phyloP scores from a whole-genome alignment of 495 filamentous ascomycete genomes.

The Bathelium albidoporum region DNA sequence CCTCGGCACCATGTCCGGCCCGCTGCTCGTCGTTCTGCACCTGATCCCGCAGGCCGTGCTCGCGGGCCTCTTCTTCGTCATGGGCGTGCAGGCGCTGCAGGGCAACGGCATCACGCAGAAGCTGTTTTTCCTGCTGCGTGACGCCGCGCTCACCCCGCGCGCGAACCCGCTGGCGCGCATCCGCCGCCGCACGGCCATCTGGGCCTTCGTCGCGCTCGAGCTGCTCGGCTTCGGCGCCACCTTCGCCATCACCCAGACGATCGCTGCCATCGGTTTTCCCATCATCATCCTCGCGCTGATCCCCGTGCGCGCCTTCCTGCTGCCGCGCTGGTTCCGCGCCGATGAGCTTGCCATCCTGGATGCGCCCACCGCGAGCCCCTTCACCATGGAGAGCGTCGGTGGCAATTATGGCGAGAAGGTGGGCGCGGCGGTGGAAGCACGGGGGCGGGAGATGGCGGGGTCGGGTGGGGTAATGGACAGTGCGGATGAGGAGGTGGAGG shows the following conservation, averaged over 20 bases:
- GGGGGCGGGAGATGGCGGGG: neutral
- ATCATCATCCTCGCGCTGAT: slow-evolving; percentile 74
- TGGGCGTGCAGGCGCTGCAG: slow-evolving; percentile 59
- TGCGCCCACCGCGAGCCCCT: slow-evolving; percentile 49
- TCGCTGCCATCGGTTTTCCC: slow-evolving; percentile 86
- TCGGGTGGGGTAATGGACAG: neutral
- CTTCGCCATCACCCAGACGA: slow-evolving; percentile 92
- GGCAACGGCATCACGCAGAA: slow-evolving; percentile 75
- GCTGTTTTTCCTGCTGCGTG: slow-evolving; percentile 61
- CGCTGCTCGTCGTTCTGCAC: slow-evolving; percentile 69
- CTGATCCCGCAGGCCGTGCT: slow-evolving; percentile 82
- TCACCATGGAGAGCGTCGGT: slow-evolving; percentile 77
- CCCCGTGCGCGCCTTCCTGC: slow-evolving; percentile 60
- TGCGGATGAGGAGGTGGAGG: neutral
- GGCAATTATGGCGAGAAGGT: slow-evolving; percentile 49
- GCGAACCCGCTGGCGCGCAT: slow-evolving; percentile 51
- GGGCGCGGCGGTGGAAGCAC: neutral
- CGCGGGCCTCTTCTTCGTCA: slow-evolving; percentile 88
- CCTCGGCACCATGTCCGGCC: slow-evolving; percentile 79
- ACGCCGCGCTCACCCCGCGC: slow-evolving; percentile 51
- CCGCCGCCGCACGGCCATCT: slow-evolving; percentile 47
- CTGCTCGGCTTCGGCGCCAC: slow-evolving; percentile 72
- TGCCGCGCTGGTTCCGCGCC: slow-evolving; percentile 58
- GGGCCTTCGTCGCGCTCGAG: slow-evolving; percentile 68
- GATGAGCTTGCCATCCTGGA: slow-evolving; percentile 67